Base-by-base conservation (phyloP, 768 basidiomycete species). In the Royoungia palumana region DNA sequence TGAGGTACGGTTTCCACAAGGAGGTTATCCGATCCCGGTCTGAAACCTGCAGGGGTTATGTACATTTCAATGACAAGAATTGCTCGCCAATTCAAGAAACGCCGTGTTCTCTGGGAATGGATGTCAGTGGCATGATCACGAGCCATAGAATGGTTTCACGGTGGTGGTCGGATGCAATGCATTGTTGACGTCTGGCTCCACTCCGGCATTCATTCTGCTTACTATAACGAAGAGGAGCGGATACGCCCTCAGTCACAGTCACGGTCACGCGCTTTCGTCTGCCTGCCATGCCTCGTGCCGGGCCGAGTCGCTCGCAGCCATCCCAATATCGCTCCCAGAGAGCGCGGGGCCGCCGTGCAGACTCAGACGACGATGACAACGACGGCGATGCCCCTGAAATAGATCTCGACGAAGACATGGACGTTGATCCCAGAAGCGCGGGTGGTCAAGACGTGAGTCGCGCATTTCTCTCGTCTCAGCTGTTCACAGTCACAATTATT, bases 301-400 rank as follows among this genome's bases (percentile, higher is more conserved):
- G 64, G 12, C 68, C 68, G 13, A 65, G 64, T 45, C 58, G 62
- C 41, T 53, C 61, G 13, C 61, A 61, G 36, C 54, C 65, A 1
- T 70, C 75, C 8, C 77, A 75, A 50, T 54, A 63, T 21, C 77
- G 70, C 41, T 69, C 74, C 0, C 73, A 72, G 42, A 68, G 65
- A 58, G 36, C 57, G 51, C 63, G 41, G 54, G 34, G 54, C 42
- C 37, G 63, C 47, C 41, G 59, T 55, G 55, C 24, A 1, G 46
- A 47, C 12, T 57, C 66, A 4, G 70, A 66, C 21, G 69, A 69
- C 3, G 70, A 67, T 0, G 73, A 72, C 0, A 69, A 70, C 0
- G 68, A 67, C 34, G 56, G 70, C 1, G 70, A 68, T 0, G 68
- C 49, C 2, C 51, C 37, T 2, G 60, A 57, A 14, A 14, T 45